phyloP scores from a whole-genome alignment of 768 basidiomycete genomes.

The Boletus patriciae region DNA sequence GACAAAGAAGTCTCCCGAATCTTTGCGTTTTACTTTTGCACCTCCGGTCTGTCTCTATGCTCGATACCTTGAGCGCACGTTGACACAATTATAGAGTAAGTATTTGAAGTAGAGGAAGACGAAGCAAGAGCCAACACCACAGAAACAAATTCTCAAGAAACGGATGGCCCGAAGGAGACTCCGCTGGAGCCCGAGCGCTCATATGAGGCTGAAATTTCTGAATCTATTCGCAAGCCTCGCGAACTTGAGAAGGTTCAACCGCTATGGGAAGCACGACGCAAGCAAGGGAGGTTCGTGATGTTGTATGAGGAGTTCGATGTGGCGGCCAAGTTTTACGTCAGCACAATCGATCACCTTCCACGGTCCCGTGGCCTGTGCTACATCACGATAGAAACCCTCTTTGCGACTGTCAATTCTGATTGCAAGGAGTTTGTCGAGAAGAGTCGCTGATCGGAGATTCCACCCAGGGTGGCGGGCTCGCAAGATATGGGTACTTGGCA shows the following conservation, averaged over 20 bases:
- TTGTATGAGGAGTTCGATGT: conserved; percentile 64
- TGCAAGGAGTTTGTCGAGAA: conserved; percentile 67
- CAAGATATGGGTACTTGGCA: conserved; percentile 56
- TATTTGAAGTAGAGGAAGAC: conserved; percentile 14
- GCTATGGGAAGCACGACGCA: conserved; percentile 57
- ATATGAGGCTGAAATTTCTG: conserved; percentile 49
- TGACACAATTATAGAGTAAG: conserved; percentile 13
- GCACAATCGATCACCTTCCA: conserved; percentile 57
- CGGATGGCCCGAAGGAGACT: background rate
- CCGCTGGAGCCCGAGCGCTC: conserved; percentile 37
- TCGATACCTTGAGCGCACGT: background rate
- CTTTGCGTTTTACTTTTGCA: conserved; percentile 26
- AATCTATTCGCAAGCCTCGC: conserved; percentile 65
- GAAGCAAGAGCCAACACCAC: conserved; percentile 1
- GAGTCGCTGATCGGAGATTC: conserved; percentile 54
- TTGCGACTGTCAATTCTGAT: conserved; percentile 51
- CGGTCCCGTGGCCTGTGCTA: conserved; percentile 77
- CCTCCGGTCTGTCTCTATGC: conserved; percentile 20
- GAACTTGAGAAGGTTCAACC: conserved; percentile 66
- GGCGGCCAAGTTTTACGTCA: conserved; percentile 49
- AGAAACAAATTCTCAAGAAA: conserved; percentile 6
- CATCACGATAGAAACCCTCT: conserved; percentile 70
- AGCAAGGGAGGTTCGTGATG: conserved; percentile 41
- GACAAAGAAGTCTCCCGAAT: conserved; percentile 43
- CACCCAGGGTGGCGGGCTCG: conserved; percentile 78